Percentiles rank a stretch among this genome's conserved stretches.
Evolutionary conservation across 768 basidiomycete species (phyloP).

Genomic region (Pulveroboletus sp.): DNA sequence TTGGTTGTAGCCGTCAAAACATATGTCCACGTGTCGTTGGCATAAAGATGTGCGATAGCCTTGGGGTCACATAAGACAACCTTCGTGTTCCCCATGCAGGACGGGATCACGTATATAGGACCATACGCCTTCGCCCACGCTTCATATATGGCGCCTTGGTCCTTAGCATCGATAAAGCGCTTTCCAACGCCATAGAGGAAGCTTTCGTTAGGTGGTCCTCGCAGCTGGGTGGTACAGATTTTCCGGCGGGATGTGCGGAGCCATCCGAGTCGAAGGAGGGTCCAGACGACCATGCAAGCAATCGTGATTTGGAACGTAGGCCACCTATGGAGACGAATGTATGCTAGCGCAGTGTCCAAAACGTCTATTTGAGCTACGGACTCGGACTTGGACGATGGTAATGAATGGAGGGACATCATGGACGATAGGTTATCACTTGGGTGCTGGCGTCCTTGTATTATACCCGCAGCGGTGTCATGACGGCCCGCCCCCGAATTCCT

Average conservation of each 20-base stretch:
- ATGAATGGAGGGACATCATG: too few species aligned
- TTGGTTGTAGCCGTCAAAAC: slow-evolving; percentile 36
- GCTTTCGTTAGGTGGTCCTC: slow-evolving; percentile 18
- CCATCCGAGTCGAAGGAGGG: slow-evolving; percentile 8
- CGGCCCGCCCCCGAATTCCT: too few species aligned
- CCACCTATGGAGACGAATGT: background rate
- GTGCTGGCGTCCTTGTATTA: too few species aligned
- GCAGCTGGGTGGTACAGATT: slow-evolving; percentile 11
- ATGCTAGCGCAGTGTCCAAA: background rate
- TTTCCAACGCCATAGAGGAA: slow-evolving; percentile 18
- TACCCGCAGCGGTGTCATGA: too few species aligned
- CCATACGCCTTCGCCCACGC: slow-evolving; percentile 24
- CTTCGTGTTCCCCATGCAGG: slow-evolving; percentile 6
- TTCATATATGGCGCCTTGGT: slow-evolving; percentile 16
- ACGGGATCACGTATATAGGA: slow-evolving; percentile 12
- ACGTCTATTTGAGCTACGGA: too few species aligned
- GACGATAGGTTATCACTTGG: too few species aligned
- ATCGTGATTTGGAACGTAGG: background rate
- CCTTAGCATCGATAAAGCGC: background rate
- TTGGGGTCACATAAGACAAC: slow-evolving; percentile 41
- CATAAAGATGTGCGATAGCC: slow-evolving; percentile 15
- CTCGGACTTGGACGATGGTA: too few species aligned
- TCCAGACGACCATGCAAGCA: slow-evolving; percentile 1
- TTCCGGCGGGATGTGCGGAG: background rate
- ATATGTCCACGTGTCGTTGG: slow-evolving; percentile 33